Percentiles rank a stretch among this genome's conserved stretches.
phyloP scores from a whole-genome alignment of 345 rosid species.

The Noccaea caerulescens region DNA sequence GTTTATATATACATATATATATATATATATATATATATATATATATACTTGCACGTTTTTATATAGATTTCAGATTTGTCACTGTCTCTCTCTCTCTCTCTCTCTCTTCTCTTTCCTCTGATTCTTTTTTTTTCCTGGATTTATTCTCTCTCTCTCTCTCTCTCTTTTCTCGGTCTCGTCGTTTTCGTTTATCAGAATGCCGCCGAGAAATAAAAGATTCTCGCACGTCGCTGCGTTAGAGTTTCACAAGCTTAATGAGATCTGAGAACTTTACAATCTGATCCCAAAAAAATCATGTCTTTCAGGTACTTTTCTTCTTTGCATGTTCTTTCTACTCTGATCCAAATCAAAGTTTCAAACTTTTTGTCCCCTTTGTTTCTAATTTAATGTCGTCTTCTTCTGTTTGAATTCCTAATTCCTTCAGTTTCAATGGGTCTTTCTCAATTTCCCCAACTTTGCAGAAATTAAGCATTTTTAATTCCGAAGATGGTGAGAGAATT shows the following conservation, averaged over 20 bases:
- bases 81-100: slow-evolving; percentile 35
- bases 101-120: slow-evolving; percentile 3
- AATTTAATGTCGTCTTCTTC: not conserved
- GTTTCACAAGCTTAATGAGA: slow-evolving; percentile 42
- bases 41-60: not conserved
- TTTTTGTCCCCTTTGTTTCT: not conserved
- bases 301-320: slow-evolving; percentile 43
- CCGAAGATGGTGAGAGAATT: slow-evolving; percentile 21
- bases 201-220: slow-evolving; percentile 9
- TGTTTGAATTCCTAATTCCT: not conserved
- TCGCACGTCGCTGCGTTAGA: slow-evolving; percentile 8
- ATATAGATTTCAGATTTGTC: slow-evolving; percentile 32
- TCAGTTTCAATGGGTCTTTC: not conserved
- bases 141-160: slow-evolving; percentile 31
- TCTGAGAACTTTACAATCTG: slow-evolving; percentile 48
- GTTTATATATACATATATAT: not conserved
- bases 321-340: slow-evolving; percentile 21
- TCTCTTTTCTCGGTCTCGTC: slow-evolving; percentile 4
- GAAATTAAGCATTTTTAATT: slow-evolving; percentile 9
- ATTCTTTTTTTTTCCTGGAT: slow-evolving; percentile 32
- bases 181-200: slow-evolving; percentile 31
- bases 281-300: slow-evolving; percentile 39
- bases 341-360: slow-evolving; percentile 1
- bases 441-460: not conserved
- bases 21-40: not conserved